Base-by-base conservation (phyloP, 2,329 filamentous ascomycete genomes). In the Penicillium corylophilum region DNA sequence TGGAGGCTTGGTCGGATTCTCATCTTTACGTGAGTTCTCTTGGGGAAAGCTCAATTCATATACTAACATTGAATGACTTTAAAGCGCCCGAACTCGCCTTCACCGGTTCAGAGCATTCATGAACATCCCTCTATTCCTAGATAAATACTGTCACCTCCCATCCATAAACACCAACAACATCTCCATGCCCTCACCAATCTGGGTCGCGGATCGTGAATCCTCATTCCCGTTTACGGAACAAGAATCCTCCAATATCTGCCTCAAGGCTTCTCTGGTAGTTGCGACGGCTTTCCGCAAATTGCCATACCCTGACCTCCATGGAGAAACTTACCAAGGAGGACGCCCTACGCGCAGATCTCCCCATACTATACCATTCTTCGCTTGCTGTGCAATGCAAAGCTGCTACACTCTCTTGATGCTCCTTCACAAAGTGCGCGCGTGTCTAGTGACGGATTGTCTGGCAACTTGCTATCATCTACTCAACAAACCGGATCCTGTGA, bases 51-150 rank as follows among this genome's bases (percentile, higher is more conserved):
- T n/a, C n/a, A n/a, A n/a, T n/a, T n/a, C n/a, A n/a, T n/a, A n/a
- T n/a, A n/a, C n/a, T n/a, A n/a, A n/a, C n/a, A n/a, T n/a, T n/a
- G n/a, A 29, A 44, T 26, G 15, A 26, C 18, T 5, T 23, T 4
- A 5, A 6, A 66, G 63, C 13, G 54, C 62, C 28, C 56, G 62
- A 22, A 51, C 56, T 15, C 59, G 56, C 23, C 46, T 63, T 0
- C 63, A 65, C 26, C 60, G 63, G 0, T 64, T 62, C 51, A 50
- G 56, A 10, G 63, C 64, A 16, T 66, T 66, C 12, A 46, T 57
- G 40, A 63, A 64, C 23, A 48, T 61, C 5, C 64, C 64, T 0
- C 24, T 66, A 3, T 64, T 65, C n/a, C 35, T 64, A 0, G 55
- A 63, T 5, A 57, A 59, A 41, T 56, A 59, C 35, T 64, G 63